Percentiles rank a stretch among this genome's conserved stretches.
phyloP scores from a whole-genome alignment of 1,284 basidiomycete genomes.

The Rhodotorula sp. region DNA sequence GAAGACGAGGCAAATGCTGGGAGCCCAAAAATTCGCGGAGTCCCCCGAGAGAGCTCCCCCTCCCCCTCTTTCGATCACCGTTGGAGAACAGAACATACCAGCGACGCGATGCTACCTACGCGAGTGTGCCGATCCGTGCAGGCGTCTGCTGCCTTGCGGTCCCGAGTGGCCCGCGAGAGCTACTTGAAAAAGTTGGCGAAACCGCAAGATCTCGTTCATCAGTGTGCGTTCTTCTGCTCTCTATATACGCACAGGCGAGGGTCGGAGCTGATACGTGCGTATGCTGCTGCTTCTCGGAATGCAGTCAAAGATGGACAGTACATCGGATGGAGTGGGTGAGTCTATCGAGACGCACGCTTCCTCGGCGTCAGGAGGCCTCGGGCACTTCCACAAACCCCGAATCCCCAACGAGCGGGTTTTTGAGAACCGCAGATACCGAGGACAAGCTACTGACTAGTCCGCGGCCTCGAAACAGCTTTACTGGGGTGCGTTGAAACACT shows the following conservation, averaged over 20 bases:
- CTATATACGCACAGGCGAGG: too few relatives aligned
- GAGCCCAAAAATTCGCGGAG: neutral
- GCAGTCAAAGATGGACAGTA: conserved; percentile 52
- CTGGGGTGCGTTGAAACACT: conserved; percentile 1
- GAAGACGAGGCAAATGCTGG: too few relatives aligned
- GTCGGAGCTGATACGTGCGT: neutral
- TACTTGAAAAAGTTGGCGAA: conserved; percentile 47
- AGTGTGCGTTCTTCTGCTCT: conserved; percentile 41
- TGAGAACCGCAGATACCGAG: rapidly evolving
- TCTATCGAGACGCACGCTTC: neutral
- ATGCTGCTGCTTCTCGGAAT: too few relatives aligned
- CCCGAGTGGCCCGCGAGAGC: conserved; percentile 31
- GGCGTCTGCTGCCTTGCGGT: conserved; percentile 20
- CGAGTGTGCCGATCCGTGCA: conserved; percentile 8
- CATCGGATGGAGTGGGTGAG: conserved; percentile 56
- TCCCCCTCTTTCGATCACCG: neutral
- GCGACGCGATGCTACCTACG: conserved; percentile 12
- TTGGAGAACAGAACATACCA: too few relatives aligned
- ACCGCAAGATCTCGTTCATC: conserved; percentile 44
- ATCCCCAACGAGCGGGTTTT: too few relatives aligned
- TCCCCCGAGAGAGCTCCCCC: neutral
- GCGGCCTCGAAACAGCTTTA: neutral
- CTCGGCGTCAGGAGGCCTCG: neutral
- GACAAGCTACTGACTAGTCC: neutral
- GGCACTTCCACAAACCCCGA: neutral